Percentiles rank a stretch among this genome's conserved stretches.
These are phyloP conservation scores for Phytophthora foliorum DNA, from an alignment of 352 stramenopile genomes.

Conservation along the genomic window DNA sequence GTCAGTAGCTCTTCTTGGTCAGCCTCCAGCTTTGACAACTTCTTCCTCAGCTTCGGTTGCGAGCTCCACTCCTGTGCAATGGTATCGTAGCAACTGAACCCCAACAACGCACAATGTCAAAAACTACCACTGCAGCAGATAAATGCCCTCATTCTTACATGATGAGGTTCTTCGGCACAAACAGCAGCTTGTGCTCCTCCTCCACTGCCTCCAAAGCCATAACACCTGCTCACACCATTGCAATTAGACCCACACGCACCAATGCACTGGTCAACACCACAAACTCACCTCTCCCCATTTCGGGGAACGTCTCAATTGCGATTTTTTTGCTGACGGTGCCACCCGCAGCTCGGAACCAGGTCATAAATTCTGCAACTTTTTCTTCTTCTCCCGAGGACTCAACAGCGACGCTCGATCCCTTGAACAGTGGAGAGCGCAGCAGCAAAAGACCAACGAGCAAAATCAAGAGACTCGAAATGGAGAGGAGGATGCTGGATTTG, in stretches of 20 bases:
- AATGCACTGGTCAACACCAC: neutral
- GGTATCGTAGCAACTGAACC: conserved; percentile 51
- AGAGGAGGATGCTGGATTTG: conserved; percentile 4
- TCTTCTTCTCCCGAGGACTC: conserved; percentile 11
- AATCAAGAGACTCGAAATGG: conserved; percentile 19
- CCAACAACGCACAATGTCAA: conserved; percentile 2
- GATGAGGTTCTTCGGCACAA: conserved; percentile 53
- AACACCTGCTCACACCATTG: conserved; percentile 31
- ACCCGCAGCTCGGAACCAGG: conserved; percentile 53
- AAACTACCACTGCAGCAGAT: neutral
- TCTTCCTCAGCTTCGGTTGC: conserved; percentile 35
- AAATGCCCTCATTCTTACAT: conserved; percentile 38
- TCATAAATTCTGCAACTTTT: conserved; percentile 40
- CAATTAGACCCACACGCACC: neutral
- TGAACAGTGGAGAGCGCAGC: conserved; percentile 1
- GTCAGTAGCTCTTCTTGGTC: conserved; percentile 67
- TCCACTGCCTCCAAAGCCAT: conserved; percentile 36
- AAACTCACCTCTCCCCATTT: conserved; percentile 48
- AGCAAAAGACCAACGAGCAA: conserved; percentile 20
- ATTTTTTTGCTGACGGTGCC: conserved; percentile 37
- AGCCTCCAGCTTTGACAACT: conserved; percentile 44
- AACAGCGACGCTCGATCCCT: neutral
- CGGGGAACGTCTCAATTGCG: conserved; percentile 37
- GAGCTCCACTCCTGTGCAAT: conserved; percentile 34
- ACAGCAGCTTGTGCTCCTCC: conserved; percentile 48